Evolutionary conservation across 805 yeast genomes (phyloP).

Genomic region (Grigorovia humatica): DNA sequence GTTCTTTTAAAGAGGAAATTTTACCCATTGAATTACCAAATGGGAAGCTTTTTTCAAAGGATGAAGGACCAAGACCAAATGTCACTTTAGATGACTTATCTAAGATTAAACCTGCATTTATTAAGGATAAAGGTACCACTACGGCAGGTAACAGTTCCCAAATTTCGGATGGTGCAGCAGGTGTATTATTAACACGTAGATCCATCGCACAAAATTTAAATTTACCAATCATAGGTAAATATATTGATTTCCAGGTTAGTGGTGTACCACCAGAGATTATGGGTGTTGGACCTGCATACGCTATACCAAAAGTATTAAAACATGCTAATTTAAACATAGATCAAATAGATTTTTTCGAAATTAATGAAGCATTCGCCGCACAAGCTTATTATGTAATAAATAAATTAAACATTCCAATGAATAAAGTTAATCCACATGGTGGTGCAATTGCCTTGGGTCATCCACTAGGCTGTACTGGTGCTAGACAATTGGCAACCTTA

Average conservation of each 20-base stretch:
- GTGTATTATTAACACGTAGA: slow-evolving; percentile 74
- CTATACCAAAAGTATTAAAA: slow-evolving; percentile 75
- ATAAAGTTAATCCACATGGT: slow-evolving; percentile 81
- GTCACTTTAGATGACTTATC: slow-evolving; percentile 69
- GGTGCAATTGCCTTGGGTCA: slow-evolving; percentile 97
- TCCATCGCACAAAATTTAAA: slow-evolving; percentile 69
- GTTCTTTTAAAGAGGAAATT: slow-evolving; percentile 82
- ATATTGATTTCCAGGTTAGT: slow-evolving; percentile 63
- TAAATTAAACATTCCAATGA: slow-evolving; percentile 52
- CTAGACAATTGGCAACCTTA: slow-evolving; percentile 86
- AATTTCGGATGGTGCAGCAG: slow-evolving; percentile 93
- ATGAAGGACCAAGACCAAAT: slow-evolving; percentile 84
- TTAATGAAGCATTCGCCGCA: slow-evolving; percentile 95
- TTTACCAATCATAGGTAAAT: slow-evolving; percentile 69
- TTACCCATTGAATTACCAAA: slow-evolving; percentile 61
- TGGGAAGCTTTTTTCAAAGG: slow-evolving; percentile 42
- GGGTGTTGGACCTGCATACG: slow-evolving; percentile 97
- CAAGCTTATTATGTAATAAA: slow-evolving; percentile 75
- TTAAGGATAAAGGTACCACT: slow-evolving; percentile 62
- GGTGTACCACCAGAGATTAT: slow-evolving; percentile 96
- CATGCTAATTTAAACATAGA: slow-evolving; percentile 47
- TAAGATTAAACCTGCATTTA: slow-evolving; percentile 81
- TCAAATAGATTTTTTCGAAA: slow-evolving; percentile 71
- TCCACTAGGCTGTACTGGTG: slow-evolving; percentile 85
- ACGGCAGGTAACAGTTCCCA: slow-evolving; percentile 97